Percentiles rank a stretch among this genome's conserved stretches.
phyloP scores from a whole-genome alignment of 2,329 filamentous ascomycete species.

The Xylaria digitata region DNA sequence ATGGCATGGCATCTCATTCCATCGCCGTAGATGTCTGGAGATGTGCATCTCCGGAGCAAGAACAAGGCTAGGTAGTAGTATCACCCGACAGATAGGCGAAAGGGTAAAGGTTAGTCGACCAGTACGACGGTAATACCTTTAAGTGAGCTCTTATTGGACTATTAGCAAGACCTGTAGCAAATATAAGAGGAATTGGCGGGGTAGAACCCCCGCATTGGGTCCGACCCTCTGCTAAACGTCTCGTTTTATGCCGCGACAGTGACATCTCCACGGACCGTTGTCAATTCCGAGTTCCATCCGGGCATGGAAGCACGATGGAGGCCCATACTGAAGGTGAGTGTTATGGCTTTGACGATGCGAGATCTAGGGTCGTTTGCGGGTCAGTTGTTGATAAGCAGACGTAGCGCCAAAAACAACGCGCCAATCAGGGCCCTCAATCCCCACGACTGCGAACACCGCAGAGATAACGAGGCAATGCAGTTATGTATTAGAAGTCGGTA shows the following conservation, averaged over 20 bases:
- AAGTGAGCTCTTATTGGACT: conserved; percentile 20
- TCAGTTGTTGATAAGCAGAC: conserved; percentile 24
- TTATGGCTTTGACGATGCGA: conserved; percentile 11
- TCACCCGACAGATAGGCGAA: conserved; percentile 36
- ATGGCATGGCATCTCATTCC: conserved; percentile 8
- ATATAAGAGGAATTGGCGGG: background rate
- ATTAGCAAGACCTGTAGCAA: conserved; percentile 3
- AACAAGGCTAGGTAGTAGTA: conserved; percentile 11
- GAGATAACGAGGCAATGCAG: conserved; percentile 28
- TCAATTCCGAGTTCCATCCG: conserved; percentile 30
- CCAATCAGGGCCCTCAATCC: conserved; percentile 20
- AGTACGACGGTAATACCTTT: conserved; percentile 10
- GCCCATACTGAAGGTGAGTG: background rate
- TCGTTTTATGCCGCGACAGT: conserved; percentile 9
- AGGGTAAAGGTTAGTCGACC: background rate
- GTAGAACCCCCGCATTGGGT: background rate
- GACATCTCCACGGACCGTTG: conserved; percentile 35
- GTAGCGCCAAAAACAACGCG: conserved; percentile 2
- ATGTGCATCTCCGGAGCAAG: conserved; percentile 46
- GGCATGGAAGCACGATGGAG: conserved; percentile 1
- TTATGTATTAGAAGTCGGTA: conserved; percentile 5
- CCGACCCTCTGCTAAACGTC: conserved; percentile 7
- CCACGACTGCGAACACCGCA: conserved; percentile 17
- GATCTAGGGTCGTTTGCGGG: conserved; percentile 14
- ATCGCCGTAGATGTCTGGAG: conserved; percentile 35